A percentile compares a stretch with the other conserved stretches of the same genome.
Conservation (phyloP, 176 grass and related monocot genomes). For the Puya raimondii region DNA sequence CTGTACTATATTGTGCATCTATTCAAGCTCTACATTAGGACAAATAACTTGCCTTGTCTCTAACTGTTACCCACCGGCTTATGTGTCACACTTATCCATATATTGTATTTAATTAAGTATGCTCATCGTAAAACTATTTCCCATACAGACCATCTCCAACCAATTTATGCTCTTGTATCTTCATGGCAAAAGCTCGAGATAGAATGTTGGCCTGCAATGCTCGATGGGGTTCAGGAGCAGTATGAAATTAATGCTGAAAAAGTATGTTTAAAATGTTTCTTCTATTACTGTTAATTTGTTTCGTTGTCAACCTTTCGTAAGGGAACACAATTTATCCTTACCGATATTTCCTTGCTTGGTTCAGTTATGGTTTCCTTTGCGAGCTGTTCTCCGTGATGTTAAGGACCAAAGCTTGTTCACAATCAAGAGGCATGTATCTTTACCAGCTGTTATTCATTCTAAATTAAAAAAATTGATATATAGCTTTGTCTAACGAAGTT, state of each 20-base stretch:
- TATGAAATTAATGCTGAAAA: slow-evolving; percentile 65
- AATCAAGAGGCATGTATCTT: slow-evolving; percentile 44
- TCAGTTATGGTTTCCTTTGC: slow-evolving; percentile 87
- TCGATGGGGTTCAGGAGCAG: slow-evolving; percentile 49
- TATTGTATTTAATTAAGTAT: no score
- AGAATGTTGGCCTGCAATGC: slow-evolving; percentile 68
- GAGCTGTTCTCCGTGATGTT: slow-evolving; percentile 51
- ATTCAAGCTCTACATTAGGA: not conserved
- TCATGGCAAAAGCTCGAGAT: slow-evolving; percentile 88
- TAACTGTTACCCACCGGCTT: no score
- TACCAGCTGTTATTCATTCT: slow-evolving; percentile 7
- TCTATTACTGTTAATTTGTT: not conserved
- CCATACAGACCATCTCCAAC: slow-evolving; percentile 50
- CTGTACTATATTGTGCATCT: not conserved
- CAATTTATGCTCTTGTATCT: slow-evolving; percentile 59
- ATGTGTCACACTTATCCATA: no score
- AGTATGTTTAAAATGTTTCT: slow-evolving; percentile 30
- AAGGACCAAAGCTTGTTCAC: slow-evolving; percentile 37
- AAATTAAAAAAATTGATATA: not conserved
- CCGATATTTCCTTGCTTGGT: not conserved
- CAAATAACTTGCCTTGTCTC: no score
- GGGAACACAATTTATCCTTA: not conserved
- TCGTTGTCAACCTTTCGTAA: not conserved
- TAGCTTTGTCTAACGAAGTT: slow-evolving; percentile 23
- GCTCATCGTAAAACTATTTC: not conserved